A percentile compares a stretch with the other conserved stretches of the same genome.
phyloP scores from a whole-genome alignment of 169 alveolate species.

The Cystoisospora suis region DNA sequence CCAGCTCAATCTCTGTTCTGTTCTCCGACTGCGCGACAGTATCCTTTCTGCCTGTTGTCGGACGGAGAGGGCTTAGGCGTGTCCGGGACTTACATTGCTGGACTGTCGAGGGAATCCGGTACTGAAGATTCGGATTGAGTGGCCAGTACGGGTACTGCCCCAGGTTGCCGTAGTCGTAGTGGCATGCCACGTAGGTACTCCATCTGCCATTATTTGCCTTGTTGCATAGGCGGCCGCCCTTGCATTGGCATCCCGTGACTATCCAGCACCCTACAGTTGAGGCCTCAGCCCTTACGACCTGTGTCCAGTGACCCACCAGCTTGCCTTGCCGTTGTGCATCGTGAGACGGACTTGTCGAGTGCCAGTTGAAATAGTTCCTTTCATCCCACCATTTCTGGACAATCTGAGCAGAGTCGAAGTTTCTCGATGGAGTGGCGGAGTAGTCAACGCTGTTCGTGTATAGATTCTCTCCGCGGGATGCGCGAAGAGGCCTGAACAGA shows the following conservation, averaged over 20 bases:
- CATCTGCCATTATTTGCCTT: conserved; percentile 51
- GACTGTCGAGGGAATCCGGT: conserved; percentile 14
- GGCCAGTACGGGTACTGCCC: conserved; percentile 71
- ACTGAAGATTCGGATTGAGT: conserved; percentile 13
- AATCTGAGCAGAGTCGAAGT: conserved; percentile 69
- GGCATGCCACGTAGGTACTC: conserved; percentile 73
- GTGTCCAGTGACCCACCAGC: conserved; percentile 75
- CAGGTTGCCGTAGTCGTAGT: conserved; percentile 71
- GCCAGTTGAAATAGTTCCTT: conserved; percentile 71
- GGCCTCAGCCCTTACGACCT: conserved; percentile 74
- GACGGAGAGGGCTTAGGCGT: too few species aligned
- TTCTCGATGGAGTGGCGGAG: conserved; percentile 50
- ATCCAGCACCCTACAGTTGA: conserved; percentile 74
- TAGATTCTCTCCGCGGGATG: conserved; percentile 73
- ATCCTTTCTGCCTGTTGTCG: too few species aligned
- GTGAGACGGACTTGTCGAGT: conserved; percentile 60
- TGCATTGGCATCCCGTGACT: conserved; percentile 72
- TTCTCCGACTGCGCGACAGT: too few species aligned
- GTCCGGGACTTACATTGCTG: background rate
- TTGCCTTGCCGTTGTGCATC: conserved; percentile 57
- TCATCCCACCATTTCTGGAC: conserved; percentile 78
- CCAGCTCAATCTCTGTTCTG: too few species aligned
- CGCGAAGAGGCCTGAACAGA: conserved; percentile 70
- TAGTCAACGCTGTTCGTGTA: conserved; percentile 70
- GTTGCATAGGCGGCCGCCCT: conserved; percentile 7